Evolutionary conservation across 306 rosid genomes (phyloP).

Genomic region (Medicago truncatula): MtrunA17r5.0-ANR NC_053043.1:17390501-17391000

Average conservation of each 20-base stretch:
- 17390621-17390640: neutral
- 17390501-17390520: neutral
- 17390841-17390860: neutral
- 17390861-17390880: neutral
- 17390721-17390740: constrained; percentile 54
- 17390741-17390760: constrained; percentile 51
- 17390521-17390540: neutral
- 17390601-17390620: no score
- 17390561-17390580: neutral
- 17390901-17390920: neutral
- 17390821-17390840: constrained; percentile 52
- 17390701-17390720: constrained; percentile 61
- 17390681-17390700: no score
- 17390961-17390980: constrained; percentile 72
- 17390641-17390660: neutral
- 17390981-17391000: constrained; percentile 51
- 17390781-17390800: constrained; percentile 82
- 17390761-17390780: constrained; percentile 61
- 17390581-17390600: constrained; percentile 14
- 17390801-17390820: constrained; percentile 51
- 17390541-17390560: neutral
- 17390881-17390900: neutral
- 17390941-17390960: constrained; percentile 59
- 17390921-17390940: neutral
- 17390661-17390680: no score